Conservation (phyloP, 306 rosid species). For the Gleditsia sinensis region DNA sequence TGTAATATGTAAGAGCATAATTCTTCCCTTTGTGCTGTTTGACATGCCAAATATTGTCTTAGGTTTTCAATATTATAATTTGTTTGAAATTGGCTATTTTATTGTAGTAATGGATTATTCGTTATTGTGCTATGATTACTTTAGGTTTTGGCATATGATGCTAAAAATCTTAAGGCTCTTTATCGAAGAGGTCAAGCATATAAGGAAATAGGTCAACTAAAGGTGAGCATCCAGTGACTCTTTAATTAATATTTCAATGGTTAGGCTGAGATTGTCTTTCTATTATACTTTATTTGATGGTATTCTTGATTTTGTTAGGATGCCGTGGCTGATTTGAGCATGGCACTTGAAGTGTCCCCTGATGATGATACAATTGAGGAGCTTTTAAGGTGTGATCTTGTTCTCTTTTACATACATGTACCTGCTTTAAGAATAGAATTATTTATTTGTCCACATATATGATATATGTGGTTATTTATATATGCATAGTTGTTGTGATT, state of each 20-base stretch:
- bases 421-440: neutral
- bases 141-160: conserved; percentile 80
- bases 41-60: too few species aligned
- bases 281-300: conserved; percentile 24
- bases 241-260: conserved; percentile 8
- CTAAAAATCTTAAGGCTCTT: conserved; percentile 82
- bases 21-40: too few species aligned
- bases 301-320: conserved; percentile 50
- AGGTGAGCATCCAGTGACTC: conserved; percentile 51
- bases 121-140: conserved; percentile 19
- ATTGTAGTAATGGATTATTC: neutral
- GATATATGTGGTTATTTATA: conserved; percentile 3
- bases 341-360: conserved; percentile 73
- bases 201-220: conserved; percentile 67
- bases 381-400: conserved; percentile 59
- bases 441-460: neutral
- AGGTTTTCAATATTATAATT: too few species aligned
- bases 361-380: conserved; percentile 70
- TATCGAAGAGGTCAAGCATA: conserved; percentile 97
- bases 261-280: conserved; percentile 22
- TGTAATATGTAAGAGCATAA: too few species aligned
- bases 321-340: conserved; percentile 76
- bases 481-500: conserved; percentile 13
- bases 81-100: conserved; percentile 22
- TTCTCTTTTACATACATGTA: conserved; percentile 12